Conservation (phyloP, 768 basidiomycete species). For the Cubamyces lactineus region DNA sequence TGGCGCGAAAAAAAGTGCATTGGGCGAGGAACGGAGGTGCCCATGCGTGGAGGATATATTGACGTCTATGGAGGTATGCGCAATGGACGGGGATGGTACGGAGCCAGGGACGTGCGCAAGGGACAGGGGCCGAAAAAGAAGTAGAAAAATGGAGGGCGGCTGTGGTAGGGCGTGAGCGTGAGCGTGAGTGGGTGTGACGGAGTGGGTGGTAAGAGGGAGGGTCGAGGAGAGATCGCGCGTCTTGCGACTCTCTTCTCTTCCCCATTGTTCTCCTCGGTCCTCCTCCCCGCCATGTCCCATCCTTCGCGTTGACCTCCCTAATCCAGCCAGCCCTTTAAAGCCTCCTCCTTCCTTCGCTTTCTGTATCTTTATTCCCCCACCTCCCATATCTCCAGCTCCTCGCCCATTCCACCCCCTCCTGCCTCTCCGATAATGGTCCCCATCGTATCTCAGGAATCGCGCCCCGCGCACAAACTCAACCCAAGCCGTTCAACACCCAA, state of each 20-base stretch:
- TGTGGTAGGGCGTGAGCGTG: neutral
- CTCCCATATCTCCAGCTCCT: neutral
- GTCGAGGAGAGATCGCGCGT: neutral
- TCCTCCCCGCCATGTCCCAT: slow-evolving; percentile 27
- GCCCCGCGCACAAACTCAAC: slow-evolving; percentile 30
- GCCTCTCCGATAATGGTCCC: slow-evolving; percentile 39
- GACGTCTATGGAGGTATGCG: neutral
- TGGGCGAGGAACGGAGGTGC: neutral
- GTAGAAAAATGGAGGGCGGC: slow-evolving; percentile 8
- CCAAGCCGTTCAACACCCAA: neutral
- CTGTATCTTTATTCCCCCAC: slow-evolving; percentile 36
- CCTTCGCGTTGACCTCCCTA: slow-evolving; percentile 22
- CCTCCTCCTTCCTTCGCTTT: slow-evolving; percentile 36
- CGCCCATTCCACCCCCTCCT: slow-evolving; percentile 8
- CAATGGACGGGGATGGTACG: slow-evolving; percentile 1
- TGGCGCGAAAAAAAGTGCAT: neutral
- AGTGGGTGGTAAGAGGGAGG: slow-evolving; percentile 1
- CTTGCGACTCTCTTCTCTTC: slow-evolving; percentile 20
- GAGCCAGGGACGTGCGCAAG: neutral
- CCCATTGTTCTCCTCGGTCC: slow-evolving; percentile 28
- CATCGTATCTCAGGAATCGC: slow-evolving; percentile 47
- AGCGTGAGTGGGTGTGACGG: slow-evolving; percentile 5
- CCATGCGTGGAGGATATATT: neutral
- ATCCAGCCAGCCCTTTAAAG: slow-evolving; percentile 34
- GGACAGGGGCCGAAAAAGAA: slow-evolving; percentile 1